phyloP scores from a whole-genome alignment of 208 protist species.

The Endotrypanum monterogeii region DNA sequence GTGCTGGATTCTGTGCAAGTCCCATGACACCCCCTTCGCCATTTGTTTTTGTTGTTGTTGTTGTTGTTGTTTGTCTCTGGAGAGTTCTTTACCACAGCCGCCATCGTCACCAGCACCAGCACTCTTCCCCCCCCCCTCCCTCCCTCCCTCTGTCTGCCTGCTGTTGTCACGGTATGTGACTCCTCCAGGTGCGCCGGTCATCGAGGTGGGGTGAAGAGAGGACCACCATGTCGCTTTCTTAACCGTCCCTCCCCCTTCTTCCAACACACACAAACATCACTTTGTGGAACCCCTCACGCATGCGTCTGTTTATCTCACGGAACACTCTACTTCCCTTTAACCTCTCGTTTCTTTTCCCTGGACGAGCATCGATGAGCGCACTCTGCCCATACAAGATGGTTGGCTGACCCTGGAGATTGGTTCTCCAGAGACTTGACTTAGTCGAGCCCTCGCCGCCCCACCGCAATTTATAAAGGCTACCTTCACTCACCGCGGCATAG shows the following conservation, averaged over 20 bases:
- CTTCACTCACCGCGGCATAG: conserved; percentile 39
- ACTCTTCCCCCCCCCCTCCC: no score
- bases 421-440: conserved; percentile 62
- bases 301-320: background rate
- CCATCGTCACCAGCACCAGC: no score
- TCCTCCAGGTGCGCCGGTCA: background rate
- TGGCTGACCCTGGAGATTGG: conserved; percentile 42
- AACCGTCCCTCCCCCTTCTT: no score
- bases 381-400: conserved; percentile 39
- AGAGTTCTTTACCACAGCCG: no score
- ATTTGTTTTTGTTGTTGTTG: no score
- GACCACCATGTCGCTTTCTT: no score
- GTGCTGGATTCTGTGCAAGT: background rate
- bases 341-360: no score
- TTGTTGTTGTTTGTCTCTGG: no score
- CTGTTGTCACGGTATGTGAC: background rate
- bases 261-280: background rate
- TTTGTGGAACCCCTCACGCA: background rate
- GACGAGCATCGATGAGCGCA: conserved; percentile 38
- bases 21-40: background rate
- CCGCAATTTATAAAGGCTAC: conserved; percentile 47
- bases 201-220: background rate
- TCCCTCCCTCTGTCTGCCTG: background rate
- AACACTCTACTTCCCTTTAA: background rate
- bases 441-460: conserved; percentile 50